These are phyloP conservation scores for Clonostachys rosea DNA, from an alignment of 2,329 filamentous ascomycete genomes.

Conservation along the genomic window DNA sequence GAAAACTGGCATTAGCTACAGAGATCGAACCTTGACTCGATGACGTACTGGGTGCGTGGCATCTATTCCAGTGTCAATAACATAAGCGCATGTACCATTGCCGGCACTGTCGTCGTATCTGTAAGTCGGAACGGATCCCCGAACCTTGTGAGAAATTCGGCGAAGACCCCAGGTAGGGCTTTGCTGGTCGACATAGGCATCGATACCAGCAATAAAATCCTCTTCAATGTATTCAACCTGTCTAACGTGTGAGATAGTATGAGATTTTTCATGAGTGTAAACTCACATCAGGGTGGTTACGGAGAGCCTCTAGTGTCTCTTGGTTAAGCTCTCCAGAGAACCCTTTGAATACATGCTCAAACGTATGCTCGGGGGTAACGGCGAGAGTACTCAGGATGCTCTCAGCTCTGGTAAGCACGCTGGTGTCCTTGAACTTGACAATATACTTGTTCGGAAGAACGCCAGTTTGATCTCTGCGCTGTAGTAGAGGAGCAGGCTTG, in stretches of 20 bases:
- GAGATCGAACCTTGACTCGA: too few relatives aligned
- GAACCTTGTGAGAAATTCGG: constrained; percentile 91
- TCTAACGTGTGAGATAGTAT: too few relatives aligned
- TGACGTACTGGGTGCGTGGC: constrained; percentile 62
- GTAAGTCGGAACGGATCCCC: constrained; percentile 95
- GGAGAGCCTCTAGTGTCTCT: constrained; percentile 4
- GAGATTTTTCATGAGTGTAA: too few relatives aligned
- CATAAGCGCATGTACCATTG: constrained; percentile 97
- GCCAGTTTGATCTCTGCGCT: constrained; percentile 2
- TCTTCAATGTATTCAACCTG: constrained; percentile 97
- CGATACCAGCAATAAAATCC: constrained; percentile 84
- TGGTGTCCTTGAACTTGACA: constrained; percentile 17
- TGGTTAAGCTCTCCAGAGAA: constrained; percentile 7
- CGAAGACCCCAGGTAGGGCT: constrained; percentile 90
- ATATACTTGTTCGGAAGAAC: constrained; percentile 20
- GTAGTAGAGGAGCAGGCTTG: constrained; percentile 16
- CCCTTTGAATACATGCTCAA: constrained; percentile 6
- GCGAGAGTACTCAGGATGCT: constrained; percentile 5
- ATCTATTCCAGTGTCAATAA: constrained; percentile 98
- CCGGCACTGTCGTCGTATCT: constrained; percentile 84
- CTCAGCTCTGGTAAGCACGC: constrained; percentile 4
- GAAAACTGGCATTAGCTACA: too few relatives aligned
- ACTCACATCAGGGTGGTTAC: constrained; percentile 7
- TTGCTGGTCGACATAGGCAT: constrained; percentile 73
- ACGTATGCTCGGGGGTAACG: constrained; percentile 6